phyloP scores from a whole-genome alignment of 352 stramenopile species.

The Phytophthora colocasiae region DNA sequence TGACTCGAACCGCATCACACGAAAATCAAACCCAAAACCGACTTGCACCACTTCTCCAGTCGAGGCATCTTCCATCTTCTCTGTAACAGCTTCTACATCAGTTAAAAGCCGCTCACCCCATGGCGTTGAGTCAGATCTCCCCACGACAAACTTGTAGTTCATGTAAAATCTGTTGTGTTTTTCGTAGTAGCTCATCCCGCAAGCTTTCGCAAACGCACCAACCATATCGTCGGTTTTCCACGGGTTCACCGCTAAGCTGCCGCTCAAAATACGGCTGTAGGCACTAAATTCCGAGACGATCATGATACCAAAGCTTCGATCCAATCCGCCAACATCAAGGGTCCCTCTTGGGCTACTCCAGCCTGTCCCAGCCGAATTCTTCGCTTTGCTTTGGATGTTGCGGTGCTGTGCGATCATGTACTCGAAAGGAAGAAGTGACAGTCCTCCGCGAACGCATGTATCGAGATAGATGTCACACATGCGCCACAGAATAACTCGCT shows the following conservation, averaged over 20 bases:
- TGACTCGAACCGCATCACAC: slow-evolving; percentile 95
- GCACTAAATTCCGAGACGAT: slow-evolving; percentile 98
- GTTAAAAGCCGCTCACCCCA: slow-evolving; percentile 96
- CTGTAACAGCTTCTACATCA: slow-evolving; percentile 91
- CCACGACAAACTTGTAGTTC: slow-evolving; percentile 90
- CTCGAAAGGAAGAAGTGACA: slow-evolving; percentile 82
- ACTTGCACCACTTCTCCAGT: slow-evolving; percentile 84
- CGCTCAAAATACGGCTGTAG: slow-evolving; percentile 96
- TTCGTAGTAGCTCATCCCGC: slow-evolving; percentile 81
- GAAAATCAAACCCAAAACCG: slow-evolving; percentile 96
- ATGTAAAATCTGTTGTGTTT: slow-evolving; percentile 75
- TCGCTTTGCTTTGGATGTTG: slow-evolving; percentile 51
- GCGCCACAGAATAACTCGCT: slow-evolving; percentile 74
- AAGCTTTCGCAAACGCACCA: slow-evolving; percentile 64
- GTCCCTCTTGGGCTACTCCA: slow-evolving; percentile 36
- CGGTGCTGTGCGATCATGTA: slow-evolving; percentile 76
- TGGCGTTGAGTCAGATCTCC: slow-evolving; percentile 70
- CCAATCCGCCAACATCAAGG: slow-evolving; percentile 29
- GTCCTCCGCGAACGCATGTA: slow-evolving; percentile 66
- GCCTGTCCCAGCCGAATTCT: slow-evolving; percentile 12
- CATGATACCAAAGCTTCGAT: slow-evolving; percentile 80
- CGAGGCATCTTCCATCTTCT: slow-evolving; percentile 47
- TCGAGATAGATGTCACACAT: slow-evolving; percentile 79
- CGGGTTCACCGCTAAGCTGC: slow-evolving; percentile 97
- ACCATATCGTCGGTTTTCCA: slow-evolving; percentile 95